Conservation (phyloP, 2,329 filamentous ascomycete species). For the Calycina herbarum region DNA sequence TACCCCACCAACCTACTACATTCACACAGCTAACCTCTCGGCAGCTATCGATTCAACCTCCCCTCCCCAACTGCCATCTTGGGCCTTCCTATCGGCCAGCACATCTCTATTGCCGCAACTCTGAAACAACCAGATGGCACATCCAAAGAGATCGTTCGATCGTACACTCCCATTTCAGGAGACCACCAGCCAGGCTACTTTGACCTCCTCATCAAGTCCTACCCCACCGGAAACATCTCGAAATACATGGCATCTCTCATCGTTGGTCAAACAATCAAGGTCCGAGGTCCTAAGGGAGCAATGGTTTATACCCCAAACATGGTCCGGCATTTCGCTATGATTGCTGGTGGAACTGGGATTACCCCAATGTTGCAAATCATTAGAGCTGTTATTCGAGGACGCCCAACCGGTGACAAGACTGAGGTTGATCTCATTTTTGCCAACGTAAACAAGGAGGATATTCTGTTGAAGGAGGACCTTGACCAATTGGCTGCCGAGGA, state of each 20-base stretch:
- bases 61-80: conserved; percentile 77
- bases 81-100: conserved; percentile 95
- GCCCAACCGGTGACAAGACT: conserved; percentile 77
- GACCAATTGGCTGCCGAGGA: conserved; percentile 78
- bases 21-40: conserved; percentile 11
- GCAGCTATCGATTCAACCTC: conserved; percentile 87
- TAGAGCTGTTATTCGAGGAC: conserved; percentile 82
- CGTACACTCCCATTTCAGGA: conserved; percentile 88
- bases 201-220: conserved; percentile 96
- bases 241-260: conserved; percentile 82
- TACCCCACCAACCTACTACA: conserved; percentile 11
- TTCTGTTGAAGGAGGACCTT: conserved; percentile 88
- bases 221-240: conserved; percentile 96
- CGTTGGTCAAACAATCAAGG: conserved; percentile 84
- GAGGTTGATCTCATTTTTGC: conserved; percentile 95
- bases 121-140: conserved; percentile 66
- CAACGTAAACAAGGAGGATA: conserved; percentile 91
- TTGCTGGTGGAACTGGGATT: conserved; percentile 95
- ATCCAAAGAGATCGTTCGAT: conserved; percentile 82
- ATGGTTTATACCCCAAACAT: conserved; percentile 98
- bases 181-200: conserved; percentile 89
- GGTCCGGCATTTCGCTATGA: conserved; percentile 95
- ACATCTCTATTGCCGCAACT: conserved; percentile 90
- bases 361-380: conserved; percentile 98
- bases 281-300: conserved; percentile 92